Base-by-base conservation (phyloP, 2,329 filamentous ascomycete genomes). In the Talaromyces sp. region DNA sequence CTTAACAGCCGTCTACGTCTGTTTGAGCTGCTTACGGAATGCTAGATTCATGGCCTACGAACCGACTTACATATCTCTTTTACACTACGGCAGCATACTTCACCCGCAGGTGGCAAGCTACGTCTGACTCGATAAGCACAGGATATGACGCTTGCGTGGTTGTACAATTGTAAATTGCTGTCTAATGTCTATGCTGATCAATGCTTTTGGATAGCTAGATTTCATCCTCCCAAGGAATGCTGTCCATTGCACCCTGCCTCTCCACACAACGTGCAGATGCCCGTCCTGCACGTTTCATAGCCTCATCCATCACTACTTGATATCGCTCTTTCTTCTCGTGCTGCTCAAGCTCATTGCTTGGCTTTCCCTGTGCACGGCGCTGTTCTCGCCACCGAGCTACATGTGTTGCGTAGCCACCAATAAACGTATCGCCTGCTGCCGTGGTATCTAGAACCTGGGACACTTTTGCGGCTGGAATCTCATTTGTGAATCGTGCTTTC, bases 351-450 rank as follows among this genome's bases (percentile, higher is more conserved):
- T 77, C 75, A 43, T 70, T 87, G 1, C 82, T 80, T 66, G 85
- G 85, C 52, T 90, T 78, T 35, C 81, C 78, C 57, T 82, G 81
- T 6, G 73, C 74, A 19, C 80, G 74, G 19, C 77, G 75, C 11
- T 74, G 73, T 13, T 80, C 75, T 31, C 76, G 77, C 66, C 78
- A 75, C 66, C 80, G 83, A 45, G 91, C 91, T 35, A 90, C 85
- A 65, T 88, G 86, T 31, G 95, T 86, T 2, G 92, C 90, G 75
- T 97, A 96, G 24, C 87, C 90, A 1, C 95, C 94, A 5, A 96
- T 91, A 79, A 97, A 97, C 0, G 94, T 97, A 76, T 98, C 94
- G 0, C 94, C 94, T 5, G 95, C 95, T 1, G 90, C 94, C 8
- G 94, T 98, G 1, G 94, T 98, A 76, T 98, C 94, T 4, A 97